Evolutionary conservation across 352 stramenopile genomes (phyloP).

Genomic region (Phytophthora hybrid): DNA sequence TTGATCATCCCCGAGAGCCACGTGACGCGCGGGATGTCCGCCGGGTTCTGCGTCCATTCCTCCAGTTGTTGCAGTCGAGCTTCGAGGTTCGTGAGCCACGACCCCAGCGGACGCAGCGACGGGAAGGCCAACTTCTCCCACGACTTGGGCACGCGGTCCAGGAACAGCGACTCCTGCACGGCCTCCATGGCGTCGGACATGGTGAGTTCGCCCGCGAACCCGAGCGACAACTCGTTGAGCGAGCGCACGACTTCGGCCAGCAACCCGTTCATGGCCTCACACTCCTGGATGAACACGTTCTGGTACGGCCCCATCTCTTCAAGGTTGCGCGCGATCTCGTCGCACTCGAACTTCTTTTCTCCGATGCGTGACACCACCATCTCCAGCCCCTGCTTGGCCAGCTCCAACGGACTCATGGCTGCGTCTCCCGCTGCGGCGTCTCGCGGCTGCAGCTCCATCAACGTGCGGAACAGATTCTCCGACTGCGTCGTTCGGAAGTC

Average conservation of each 20-base stretch:
- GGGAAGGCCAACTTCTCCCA: conserved; percentile 97
- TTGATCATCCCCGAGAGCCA: conserved; percentile 97
- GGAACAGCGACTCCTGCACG: conserved; percentile 94
- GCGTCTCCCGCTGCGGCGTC: conserved; percentile 89
- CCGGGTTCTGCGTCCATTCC: conserved; percentile 97
- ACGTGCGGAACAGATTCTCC: conserved; percentile 95
- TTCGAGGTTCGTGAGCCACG: conserved; percentile 95
- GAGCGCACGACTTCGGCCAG: conserved; percentile 96
- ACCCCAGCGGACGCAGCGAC: conserved; percentile 89
- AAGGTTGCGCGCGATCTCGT: conserved; percentile 94
- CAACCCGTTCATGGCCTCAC: conserved; percentile 97
- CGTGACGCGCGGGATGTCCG: conserved; percentile 96
- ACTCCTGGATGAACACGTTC: conserved; percentile 99
- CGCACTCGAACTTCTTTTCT: conserved; percentile 98
- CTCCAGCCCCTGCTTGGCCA: conserved; percentile 91
- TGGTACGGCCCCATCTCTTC: conserved; percentile 96
- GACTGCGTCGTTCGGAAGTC: conserved; percentile 98
- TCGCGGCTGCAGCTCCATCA: conserved; percentile 96
- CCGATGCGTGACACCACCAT: conserved; percentile 96
- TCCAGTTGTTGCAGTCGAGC: conserved; percentile 94
- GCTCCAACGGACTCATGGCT: conserved; percentile 92
- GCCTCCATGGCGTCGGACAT: conserved; percentile 98
- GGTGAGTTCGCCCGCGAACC: conserved; percentile 97
- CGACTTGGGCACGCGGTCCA: conserved; percentile 92
- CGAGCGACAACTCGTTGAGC: conserved; percentile 96